Percentiles rank a stretch among this genome's conserved stretches.
These are phyloP conservation scores for Fragaria vesca DNA, from an alignment of 306 rosid species.

Conservation along the genomic window DNA sequence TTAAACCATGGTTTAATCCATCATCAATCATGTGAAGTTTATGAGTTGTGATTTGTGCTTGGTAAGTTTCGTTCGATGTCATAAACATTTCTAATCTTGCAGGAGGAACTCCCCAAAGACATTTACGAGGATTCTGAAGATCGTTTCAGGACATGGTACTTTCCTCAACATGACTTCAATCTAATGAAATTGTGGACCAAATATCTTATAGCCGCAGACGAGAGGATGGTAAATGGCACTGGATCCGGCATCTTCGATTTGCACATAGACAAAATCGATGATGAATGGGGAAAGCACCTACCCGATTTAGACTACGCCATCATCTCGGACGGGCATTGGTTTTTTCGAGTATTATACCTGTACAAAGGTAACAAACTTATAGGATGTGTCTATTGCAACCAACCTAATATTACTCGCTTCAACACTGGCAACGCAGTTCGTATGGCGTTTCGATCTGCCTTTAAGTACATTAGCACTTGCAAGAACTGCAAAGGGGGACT, in stretches of 20 bases:
- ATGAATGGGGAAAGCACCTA: conserved; percentile 46
- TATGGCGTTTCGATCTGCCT: conserved; percentile 52
- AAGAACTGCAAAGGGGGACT: conserved; percentile 34
- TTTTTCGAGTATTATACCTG: conserved; percentile 57
- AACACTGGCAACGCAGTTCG: conserved; percentile 35
- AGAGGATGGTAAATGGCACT: conserved; percentile 66
- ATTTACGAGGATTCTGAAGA: conserved; percentile 71
- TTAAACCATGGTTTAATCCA: too few relatives aligned
- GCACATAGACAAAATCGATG: conserved; percentile 56
- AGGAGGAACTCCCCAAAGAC: conserved; percentile 73
- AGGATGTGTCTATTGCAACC: conserved; percentile 66
- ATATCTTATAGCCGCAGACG: conserved; percentile 57
- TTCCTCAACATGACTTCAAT: conserved; percentile 54
- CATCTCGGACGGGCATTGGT: conserved; percentile 82
- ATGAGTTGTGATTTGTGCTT: neutral
- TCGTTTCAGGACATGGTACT: conserved; percentile 61
- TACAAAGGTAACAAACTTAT: conserved; percentile 29
- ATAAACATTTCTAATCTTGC: conserved; percentile 17
- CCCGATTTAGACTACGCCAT: conserved; percentile 63
- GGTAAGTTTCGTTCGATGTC: neutral
- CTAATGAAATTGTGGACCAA: conserved; percentile 70
- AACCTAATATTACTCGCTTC: conserved; percentile 43
- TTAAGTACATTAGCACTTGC: conserved; percentile 42
- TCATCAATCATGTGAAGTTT: too few relatives aligned
- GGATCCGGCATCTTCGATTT: conserved; percentile 58